Evolutionary conservation across 2,329 filamentous ascomycete species (phyloP).

Genomic region (Monilinia laxa): DNA sequence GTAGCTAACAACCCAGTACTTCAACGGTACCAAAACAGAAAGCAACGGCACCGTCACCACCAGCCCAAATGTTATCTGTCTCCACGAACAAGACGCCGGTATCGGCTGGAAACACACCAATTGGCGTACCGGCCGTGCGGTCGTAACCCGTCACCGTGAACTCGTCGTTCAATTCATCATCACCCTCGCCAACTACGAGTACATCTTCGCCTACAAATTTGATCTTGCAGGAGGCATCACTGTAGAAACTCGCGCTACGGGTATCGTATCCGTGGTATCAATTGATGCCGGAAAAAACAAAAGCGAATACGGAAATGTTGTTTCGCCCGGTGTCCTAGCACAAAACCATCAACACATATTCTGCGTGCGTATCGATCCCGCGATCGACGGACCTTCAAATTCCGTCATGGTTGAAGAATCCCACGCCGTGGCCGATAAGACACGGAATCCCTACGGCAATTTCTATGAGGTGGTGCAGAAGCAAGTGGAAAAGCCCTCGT

Average conservation of each 20-base stretch:
- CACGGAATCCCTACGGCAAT: conserved; percentile 54
- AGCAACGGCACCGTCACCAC: conserved; percentile 54
- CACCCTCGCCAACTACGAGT: conserved; percentile 70
- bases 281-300: conserved; percentile 53
- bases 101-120: conserved; percentile 72
- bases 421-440: conserved; percentile 45
- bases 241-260: conserved; percentile 63
- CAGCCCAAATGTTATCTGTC: conserved; percentile 61
- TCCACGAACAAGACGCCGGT: conserved; percentile 69
- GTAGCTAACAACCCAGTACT: conserved; percentile 46
- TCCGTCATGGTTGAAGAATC: conserved; percentile 56
- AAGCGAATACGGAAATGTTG: conserved; percentile 58
- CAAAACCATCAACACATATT: conserved; percentile 63
- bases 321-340: conserved; percentile 58
- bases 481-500: conserved; percentile 44
- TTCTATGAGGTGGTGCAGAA: conserved; percentile 50
- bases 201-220: conserved; percentile 64
- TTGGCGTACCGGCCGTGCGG: conserved; percentile 61
- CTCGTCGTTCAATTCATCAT: conserved; percentile 67
- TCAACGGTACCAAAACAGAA: conserved; percentile 54
- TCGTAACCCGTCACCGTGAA: conserved; percentile 60
- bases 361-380: conserved; percentile 54
- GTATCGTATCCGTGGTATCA: conserved; percentile 57
- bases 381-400: conserved; percentile 55
- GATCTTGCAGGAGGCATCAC: conserved; percentile 61